Base-by-base conservation (phyloP, 768 basidiomycete genomes). In the Lepiota venenata region DNA sequence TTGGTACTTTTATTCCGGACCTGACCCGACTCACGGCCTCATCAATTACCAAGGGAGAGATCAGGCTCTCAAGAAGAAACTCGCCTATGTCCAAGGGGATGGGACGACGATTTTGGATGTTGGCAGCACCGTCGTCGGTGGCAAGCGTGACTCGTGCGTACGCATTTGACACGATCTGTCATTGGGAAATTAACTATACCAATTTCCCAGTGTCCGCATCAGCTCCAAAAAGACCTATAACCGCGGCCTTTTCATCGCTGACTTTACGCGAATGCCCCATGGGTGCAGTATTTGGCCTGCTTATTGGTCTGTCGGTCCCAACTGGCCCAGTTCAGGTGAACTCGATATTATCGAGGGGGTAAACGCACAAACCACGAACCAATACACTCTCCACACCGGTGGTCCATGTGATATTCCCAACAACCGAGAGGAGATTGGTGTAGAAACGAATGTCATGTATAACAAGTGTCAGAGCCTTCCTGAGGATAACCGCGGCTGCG, bases 281-380 rank as follows among this genome's bases (percentile, higher is more conserved):
- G 88, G 88, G 0, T 88, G 85, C 63, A 74, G 78, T 45, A 77
- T 84, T 68, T 69, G 87, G 85, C 67, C 86, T 1, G 76, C 77
- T 21, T 80, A 68, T 47, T 79, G 76, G 74, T 72, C 74, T 6
- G 69, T 74, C 45, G 81, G 81, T 8, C 71, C 75, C 2, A 63
- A 75, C 43, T 84, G 83, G 83, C 82, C 81, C 4, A 15, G 35
- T 18, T 65, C 50, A 20, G 83, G 82, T 67, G 87, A 90, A 65
- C 83, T 88, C 40, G 89, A 91, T 61, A 79, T 88, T 47, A 64
- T 90, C 14, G 89, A 91, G 61, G 85, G 86, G 15, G 85, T 90
- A 50, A 80, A 90, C 60, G 61, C 75, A 27, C 75, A 80, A 61
- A 56, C 67, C 1, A 69, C 62, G 35, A 88, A 91, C 58, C 85